phyloP scores from a whole-genome alignment of 2,329 filamentous ascomycete species.

The Penicillium sumatraense region DNA sequence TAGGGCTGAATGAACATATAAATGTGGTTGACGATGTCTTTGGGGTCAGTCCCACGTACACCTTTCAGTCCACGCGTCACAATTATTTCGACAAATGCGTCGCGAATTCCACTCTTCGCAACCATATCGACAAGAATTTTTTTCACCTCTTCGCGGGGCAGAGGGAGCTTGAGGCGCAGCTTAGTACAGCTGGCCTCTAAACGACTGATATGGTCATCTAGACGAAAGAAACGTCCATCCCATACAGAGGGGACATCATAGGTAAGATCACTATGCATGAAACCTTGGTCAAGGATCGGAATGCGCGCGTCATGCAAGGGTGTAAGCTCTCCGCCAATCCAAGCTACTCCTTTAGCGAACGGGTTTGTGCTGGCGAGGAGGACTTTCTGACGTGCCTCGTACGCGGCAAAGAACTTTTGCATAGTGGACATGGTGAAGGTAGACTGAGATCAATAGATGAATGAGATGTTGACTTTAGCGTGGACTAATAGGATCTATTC shows the following conservation, averaged over 20 bases:
- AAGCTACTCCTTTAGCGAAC: conserved; percentile 54
- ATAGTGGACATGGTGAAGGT: conserved; percentile 2
- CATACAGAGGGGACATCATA: conserved; percentile 59
- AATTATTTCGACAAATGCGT: conserved; percentile 58
- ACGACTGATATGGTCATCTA: conserved; percentile 55
- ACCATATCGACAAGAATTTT: conserved; percentile 52
- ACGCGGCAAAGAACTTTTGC: conserved; percentile 18
- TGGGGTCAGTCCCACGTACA: conserved; percentile 42
- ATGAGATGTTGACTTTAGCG: too few relatives aligned
- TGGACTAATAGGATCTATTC: too few relatives aligned
- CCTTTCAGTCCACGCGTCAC: conserved; percentile 54
- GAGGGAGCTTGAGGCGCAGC: conserved; percentile 50
- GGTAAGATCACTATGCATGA: conserved; percentile 57
- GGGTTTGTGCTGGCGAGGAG: conserved; percentile 44
- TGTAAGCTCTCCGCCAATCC: conserved; percentile 51
- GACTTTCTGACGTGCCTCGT: conserved; percentile 35
- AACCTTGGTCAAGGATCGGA: conserved; percentile 58
- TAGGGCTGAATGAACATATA: conserved; percentile 57
- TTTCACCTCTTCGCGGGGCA: conserved; percentile 47
- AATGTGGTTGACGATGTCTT: conserved; percentile 46
- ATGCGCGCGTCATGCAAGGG: conserved; percentile 53
- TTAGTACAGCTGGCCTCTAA: conserved; percentile 52
- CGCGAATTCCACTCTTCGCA: conserved; percentile 50
- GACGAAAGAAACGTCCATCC: conserved; percentile 58
- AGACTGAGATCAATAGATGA: background rate